Base-by-base conservation (phyloP, 2,329 filamentous ascomycete genomes). In the Ophiocordyceps australis region DNA sequence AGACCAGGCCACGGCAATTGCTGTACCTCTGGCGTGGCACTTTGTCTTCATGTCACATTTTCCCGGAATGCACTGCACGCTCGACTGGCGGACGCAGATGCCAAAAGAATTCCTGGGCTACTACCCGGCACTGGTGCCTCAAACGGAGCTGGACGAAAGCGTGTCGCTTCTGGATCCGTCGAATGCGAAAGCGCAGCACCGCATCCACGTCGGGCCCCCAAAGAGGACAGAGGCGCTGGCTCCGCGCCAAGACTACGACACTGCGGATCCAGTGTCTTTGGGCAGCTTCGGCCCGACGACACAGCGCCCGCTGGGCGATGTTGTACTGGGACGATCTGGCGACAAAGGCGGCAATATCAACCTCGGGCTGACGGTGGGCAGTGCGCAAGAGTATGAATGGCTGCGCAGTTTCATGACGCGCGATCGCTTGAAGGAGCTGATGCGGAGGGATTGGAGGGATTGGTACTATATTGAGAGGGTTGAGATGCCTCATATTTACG, bases 341-440 rank as follows among this genome's bases (percentile, higher is more conserved):
- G 57, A 61, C 32, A 61, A 60, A 32, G 54, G 47, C 0, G 44
- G 44, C 3, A 50, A 60, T 33, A 40, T 47, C 22, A 61, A 59
- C 28, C 39, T 57, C 12, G 56, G 55, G 4, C 41, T 60, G 26
- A 65, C 56, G 36, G 53, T 58, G 5, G 43, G 50, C n/a, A 39
- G 46, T 18, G 34, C 37, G 1, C 49, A 55, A 28, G 53, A 59
- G 36, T 62, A 50, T 41, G 45, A 54, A 11, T 59, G 56, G 56
- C 37, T 60, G 10, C 47, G 54, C 15, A 38, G 38, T 4, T 39
- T 58, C 17, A 44, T 64, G 39, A 59, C 50, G 1, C 37, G 40
- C 6, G 39, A 42, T 2, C 49, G 42, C 17, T 37, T 64, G 25
- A 38, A 45, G 16, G 38, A 36, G 13, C 34, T 55, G 14, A 40